Base-by-base conservation (phyloP, 805 yeast species). In the Kluyveromyces dobzhanskii region DNA sequence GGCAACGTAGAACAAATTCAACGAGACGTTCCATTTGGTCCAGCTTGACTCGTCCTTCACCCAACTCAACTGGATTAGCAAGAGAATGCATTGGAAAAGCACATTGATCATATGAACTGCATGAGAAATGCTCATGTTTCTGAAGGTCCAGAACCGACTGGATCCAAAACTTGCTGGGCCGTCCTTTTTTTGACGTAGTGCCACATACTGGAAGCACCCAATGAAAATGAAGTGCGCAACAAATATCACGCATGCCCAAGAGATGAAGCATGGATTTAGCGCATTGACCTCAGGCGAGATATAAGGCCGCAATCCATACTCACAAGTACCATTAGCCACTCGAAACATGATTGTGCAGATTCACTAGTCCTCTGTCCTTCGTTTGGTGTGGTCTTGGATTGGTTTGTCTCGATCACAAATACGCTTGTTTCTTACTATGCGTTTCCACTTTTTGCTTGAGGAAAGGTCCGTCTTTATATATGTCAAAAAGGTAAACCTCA, bases 251-350 rank as follows among this genome's bases (percentile, higher is more conserved):
- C 46, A 48, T 1, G 50, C 44, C 4, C 49, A 17, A 3, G 62
- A 49, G 5, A 59, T 26, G 39, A 59, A 59, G 35, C 64, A 57
- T 12, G 70, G 67, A 19, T 53, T 48, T 24, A 69, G 42, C 9
- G 59, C 57, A 50, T 68, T 53, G 4, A 53, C 49, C 9, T 59
- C 51, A 9, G 46, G 53, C 16, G 65, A 55, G 9, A 59, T 54
- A 21, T 68, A 50, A 3, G 67, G 67, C 21, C 48, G 46, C 30
- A 37, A 48, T 14, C 57, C 57, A 41, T 44, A 49, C 14, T 34
- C 37, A 34, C 37, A 34, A 17, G 21, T 26, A 13, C 12, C n/a
- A 18, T 21, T 25, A 33, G 39, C 18, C 35, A 42, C 5, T 40
- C 32, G 19, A n/a, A 14, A 24, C 37, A 34, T 34, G 24, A 21